Conservation (phyloP, 2,329 filamentous ascomycete species). For the Boeremia lycopersici region DNA sequence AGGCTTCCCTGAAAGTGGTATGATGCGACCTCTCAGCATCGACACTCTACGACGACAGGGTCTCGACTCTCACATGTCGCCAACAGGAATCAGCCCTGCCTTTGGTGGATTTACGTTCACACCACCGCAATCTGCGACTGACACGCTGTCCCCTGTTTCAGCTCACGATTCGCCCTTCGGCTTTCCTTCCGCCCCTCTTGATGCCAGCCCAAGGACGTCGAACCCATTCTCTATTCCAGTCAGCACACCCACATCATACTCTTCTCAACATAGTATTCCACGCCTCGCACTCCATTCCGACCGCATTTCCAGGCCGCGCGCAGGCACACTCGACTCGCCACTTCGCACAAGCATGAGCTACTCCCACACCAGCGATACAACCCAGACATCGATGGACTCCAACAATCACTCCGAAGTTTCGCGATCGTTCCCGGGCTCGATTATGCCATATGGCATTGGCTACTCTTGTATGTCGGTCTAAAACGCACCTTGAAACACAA, state of each 20-base stretch:
- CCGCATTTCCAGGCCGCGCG: conserved; percentile 48
- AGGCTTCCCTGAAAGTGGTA: conserved; percentile 59
- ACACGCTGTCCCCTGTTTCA: conserved; percentile 49
- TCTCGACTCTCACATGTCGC: conserved; percentile 69
- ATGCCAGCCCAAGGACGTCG: conserved; percentile 45
- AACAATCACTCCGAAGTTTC: conserved; percentile 31
- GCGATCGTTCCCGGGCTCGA: conserved; percentile 39
- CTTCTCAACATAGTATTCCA: conserved; percentile 49
- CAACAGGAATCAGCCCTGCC: conserved; percentile 69
- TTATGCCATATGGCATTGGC: conserved; percentile 49
- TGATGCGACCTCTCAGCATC: conserved; percentile 71
- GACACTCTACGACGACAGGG: conserved; percentile 69
- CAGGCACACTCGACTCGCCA: conserved; percentile 53
- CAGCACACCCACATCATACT: conserved; percentile 41
- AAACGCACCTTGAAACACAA: not conserved
- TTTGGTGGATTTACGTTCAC: conserved; percentile 72
- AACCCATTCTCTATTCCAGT: conserved; percentile 49
- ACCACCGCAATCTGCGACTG: conserved; percentile 56
- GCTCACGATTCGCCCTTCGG: conserved; percentile 51
- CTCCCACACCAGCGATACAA: conserved; percentile 31
- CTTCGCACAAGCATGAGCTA: conserved; percentile 56
- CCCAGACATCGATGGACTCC: conserved; percentile 34
- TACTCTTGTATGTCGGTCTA: conserved; percentile 41
- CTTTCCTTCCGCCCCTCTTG: conserved; percentile 44
- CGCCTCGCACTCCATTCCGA: conserved; percentile 52